Evolutionary conservation across 2,329 filamentous ascomycete genomes (phyloP).

Genomic region (Lachnum nothofagi): DNA sequence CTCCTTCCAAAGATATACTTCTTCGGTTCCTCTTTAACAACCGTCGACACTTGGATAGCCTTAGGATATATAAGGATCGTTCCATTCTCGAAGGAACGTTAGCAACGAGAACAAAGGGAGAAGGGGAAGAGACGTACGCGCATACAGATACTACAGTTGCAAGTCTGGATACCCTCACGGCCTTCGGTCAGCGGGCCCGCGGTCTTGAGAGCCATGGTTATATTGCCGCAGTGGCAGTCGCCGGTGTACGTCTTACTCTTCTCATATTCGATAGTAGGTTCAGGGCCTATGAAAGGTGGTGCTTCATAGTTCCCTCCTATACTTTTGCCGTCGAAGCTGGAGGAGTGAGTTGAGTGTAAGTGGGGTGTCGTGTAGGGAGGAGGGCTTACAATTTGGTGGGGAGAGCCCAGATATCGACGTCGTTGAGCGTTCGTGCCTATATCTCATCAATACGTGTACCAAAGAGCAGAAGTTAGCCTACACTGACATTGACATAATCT

Average conservation of each 20-base stretch:
- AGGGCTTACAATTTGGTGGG: conserved; percentile 10
- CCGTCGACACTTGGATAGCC: background rate
- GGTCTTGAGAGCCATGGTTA: conserved; percentile 21
- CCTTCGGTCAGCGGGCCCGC: conserved; percentile 3
- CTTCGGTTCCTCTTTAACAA: background rate
- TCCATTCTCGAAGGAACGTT: background rate
- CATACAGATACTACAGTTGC: conserved; percentile 19
- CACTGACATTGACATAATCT: conserved; percentile 38
- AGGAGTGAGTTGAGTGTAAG: background rate
- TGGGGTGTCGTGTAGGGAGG: background rate
- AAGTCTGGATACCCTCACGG: conserved; percentile 14
- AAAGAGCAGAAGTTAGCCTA: conserved; percentile 24
- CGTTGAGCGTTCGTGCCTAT: conserved; percentile 18
- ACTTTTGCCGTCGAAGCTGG: conserved; percentile 17
- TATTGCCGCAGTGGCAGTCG: conserved; percentile 26
- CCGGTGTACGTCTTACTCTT: conserved; percentile 22
- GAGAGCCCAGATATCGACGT: conserved; percentile 18
- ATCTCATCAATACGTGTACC: background rate
- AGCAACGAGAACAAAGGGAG: background rate
- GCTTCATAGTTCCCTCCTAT: conserved; percentile 13
- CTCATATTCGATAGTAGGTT: conserved; percentile 14
- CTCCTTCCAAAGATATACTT: conserved; percentile 4
- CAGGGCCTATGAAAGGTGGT: conserved; percentile 8
- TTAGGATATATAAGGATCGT: background rate
- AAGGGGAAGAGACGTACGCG: background rate